phyloP scores from a whole-genome alignment of 805 yeast species.

The Lipomyces starkeyi region DNA sequence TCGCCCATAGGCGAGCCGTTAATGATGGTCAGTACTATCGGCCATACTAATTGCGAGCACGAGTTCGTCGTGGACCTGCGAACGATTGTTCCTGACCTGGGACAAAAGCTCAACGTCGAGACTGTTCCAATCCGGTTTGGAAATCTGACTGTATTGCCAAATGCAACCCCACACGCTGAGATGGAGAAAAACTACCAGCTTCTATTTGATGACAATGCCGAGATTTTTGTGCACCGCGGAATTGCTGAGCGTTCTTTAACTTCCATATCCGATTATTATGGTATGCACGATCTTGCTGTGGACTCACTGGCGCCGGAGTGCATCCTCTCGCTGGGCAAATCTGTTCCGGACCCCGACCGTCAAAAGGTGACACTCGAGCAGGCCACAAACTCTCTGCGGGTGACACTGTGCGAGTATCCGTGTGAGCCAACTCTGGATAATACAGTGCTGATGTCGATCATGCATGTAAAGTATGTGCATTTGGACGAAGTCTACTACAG shows the following conservation, averaged over 20 bases:
- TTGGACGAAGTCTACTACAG: conserved; percentile 5
- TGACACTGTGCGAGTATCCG: conserved; percentile 35
- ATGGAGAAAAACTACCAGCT: conserved; percentile 28
- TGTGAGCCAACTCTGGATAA: conserved; percentile 35
- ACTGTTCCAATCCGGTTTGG: conserved; percentile 25
- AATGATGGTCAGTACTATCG: conserved; percentile 20
- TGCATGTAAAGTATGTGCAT: conserved; percentile 27
- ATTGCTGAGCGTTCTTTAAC: conserved; percentile 20
- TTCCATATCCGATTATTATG: conserved; percentile 8
- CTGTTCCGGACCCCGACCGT: background rate
- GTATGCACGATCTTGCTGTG: conserved; percentile 24
- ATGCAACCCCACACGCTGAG: background rate
- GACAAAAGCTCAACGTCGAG: conserved; percentile 13
- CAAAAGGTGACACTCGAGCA: conserved; percentile 19
- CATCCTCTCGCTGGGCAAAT: conserved; percentile 9
- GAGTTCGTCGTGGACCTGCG: conserved; percentile 28
- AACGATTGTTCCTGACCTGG: conserved; percentile 24
- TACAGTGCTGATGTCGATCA: conserved; percentile 28
- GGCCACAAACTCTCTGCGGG: conserved; percentile 32
- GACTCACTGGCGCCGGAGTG: conserved; percentile 19
- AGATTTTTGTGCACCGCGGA: conserved; percentile 24
- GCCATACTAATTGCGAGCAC: conserved; percentile 19
- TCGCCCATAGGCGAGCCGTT: conserved; percentile 35
- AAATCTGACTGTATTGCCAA: conserved; percentile 19
- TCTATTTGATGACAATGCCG: conserved; percentile 24